Evolutionary conservation across 2,329 filamentous ascomycete species (phyloP), one percentile per base, ranked within the genome.

Genomic region (Magnaporthiopsis incrustans): DNA sequence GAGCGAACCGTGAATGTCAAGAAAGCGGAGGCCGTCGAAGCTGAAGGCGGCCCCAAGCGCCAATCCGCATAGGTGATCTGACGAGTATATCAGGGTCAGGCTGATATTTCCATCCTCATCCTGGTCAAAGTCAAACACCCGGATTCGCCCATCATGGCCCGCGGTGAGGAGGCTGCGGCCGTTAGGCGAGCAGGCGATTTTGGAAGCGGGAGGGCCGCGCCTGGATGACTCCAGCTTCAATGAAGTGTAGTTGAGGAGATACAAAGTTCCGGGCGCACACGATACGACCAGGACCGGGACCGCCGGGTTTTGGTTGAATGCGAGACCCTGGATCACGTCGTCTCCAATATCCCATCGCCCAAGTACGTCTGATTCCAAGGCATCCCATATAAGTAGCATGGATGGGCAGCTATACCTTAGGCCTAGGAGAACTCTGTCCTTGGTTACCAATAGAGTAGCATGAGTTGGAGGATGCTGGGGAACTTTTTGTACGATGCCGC

Each of bases 231-330:
- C 35, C 14, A 61, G 38, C 25, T 38, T 6, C 60, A 50, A 50
- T 53, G n/a, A n/a, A n/a, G 60, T 50, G 18, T 61, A 61, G 60
- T 61, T 61, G 33, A 30, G 56, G 1, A 61, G 8, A 26, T 61
- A 38, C 14, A 53, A 6, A 15, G 15, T 15, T 7, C 73, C 72
- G 44, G 69, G 64, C 11, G 61, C 35, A 44, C 68, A 71, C 0
- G 69, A 69, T 5, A 71, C 71, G 2, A 70, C 57, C 15, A 75
- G 65, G 1, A 66, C 66, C 18, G 68, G 64, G 4, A 71, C 66
- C 14, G 71, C 69, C 0, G 68, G 65, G 64, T 72, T 71, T 12
- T 70, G 70, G 59, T 70, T 72, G 64, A 75, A 73, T 5, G 60
- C 64, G 66, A 73, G 69, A 56, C 64, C 66, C 38, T 70, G 62